A percentile compares a stretch with the other conserved stretches of the same genome.
Evolutionary conservation across 1,284 basidiomycete species (phyloP).

Genomic region (Melanopsichium pennsylvanicum): DNA sequence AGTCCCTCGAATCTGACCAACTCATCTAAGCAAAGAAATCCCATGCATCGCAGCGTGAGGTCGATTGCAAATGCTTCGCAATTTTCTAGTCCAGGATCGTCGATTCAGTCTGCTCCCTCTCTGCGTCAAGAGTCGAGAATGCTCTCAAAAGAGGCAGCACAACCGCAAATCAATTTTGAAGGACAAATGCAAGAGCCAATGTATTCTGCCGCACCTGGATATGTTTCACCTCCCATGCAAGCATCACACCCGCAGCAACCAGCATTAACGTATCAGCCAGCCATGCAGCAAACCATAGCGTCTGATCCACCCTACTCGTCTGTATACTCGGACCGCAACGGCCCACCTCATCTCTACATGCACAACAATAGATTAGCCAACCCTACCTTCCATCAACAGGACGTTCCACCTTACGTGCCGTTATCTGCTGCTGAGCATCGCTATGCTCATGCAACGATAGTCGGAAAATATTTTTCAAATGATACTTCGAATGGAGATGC

Average conservation of each 20-base stretch:
- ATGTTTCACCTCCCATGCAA: background rate
- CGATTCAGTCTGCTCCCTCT: slow-evolving; percentile 1
- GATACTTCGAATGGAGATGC: background rate
- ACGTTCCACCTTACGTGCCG: background rate
- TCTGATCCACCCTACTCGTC: background rate
- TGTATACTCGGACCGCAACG: slow-evolving; percentile 1
- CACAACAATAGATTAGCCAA: background rate
- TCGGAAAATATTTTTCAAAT: too few species aligned
- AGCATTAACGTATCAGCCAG: background rate
- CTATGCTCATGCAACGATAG: background rate
- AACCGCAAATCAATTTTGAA: background rate
- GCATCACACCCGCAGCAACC: slow-evolving; percentile 2
- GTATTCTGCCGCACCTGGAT: background rate
- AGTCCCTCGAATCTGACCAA: background rate
- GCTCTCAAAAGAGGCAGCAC: background rate
- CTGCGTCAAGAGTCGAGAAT: background rate
- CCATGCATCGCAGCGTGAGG: background rate
- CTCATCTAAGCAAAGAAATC: slow-evolving; percentile 1
- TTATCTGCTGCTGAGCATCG: background rate
- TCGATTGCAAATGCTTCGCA: slow-evolving; percentile 2
- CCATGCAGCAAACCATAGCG: background rate
- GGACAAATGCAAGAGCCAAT: background rate
- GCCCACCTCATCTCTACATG: background rate
- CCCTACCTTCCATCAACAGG: background rate
- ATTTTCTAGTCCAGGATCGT: slow-evolving; percentile 7